Evolutionary conservation across 2,329 filamentous ascomycete genomes (phyloP).

Genomic region (Aureobasidium sp.): DNA sequence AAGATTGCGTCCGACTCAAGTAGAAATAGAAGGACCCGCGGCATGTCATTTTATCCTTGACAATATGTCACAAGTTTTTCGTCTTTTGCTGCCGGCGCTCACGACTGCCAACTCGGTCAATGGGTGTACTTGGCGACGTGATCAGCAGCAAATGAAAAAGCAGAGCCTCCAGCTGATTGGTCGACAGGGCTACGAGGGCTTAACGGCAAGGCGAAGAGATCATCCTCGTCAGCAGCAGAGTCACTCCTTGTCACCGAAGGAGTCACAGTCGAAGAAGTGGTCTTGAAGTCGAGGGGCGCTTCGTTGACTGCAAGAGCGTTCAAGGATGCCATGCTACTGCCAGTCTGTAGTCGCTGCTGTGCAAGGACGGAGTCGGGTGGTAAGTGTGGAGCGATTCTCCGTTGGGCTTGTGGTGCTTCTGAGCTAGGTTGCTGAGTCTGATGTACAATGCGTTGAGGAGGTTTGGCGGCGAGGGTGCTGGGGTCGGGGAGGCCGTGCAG

Average conservation of each 20-base stretch:
- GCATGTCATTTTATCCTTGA: not conserved
- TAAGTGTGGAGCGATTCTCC: constrained; percentile 24
- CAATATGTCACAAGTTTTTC: not conserved
- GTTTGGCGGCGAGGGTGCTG: constrained; percentile 37
- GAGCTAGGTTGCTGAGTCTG: not conserved
- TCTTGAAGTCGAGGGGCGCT: constrained; percentile 28
- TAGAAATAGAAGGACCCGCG: not conserved
- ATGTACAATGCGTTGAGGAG: constrained; percentile 29
- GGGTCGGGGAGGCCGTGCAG: constrained; percentile 44
- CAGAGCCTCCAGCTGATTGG: constrained; percentile 18
- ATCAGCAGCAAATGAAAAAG: constrained; percentile 1
- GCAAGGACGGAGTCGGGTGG: constrained; percentile 33
- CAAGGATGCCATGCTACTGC: constrained; percentile 35
- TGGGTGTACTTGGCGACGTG: constrained; percentile 5
- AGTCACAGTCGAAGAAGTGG: constrained; percentile 22
- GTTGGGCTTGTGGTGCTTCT: constrained; percentile 13
- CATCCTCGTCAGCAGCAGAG: constrained; percentile 57
- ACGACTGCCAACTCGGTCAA: not conserved
- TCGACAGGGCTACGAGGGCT: constrained; percentile 83
- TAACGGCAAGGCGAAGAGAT: constrained; percentile 79
- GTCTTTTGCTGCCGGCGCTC: not conserved
- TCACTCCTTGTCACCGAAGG: constrained; percentile 22
- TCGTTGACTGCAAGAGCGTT: constrained; percentile 34
- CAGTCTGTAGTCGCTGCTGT: constrained; percentile 28
- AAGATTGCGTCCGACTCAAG: not conserved